Base-by-base conservation (phyloP, 352 stramenopile genomes). In the Globisporangium canariense region DNA sequence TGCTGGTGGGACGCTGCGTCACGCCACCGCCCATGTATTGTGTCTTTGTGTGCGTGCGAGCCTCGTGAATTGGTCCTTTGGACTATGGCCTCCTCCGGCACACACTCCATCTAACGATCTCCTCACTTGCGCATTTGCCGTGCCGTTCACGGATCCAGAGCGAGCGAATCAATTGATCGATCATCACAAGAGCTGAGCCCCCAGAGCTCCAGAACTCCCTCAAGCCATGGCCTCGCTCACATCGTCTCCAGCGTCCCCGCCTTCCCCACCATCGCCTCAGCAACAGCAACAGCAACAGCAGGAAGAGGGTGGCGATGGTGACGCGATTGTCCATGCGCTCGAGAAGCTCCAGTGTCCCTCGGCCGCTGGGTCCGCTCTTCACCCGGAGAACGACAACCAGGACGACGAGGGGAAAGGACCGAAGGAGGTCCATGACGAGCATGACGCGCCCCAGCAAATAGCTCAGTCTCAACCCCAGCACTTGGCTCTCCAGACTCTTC, bases 351-450 rank as follows among this genome's bases (percentile, higher is more conserved):
- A 30, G 9, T 25, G 14, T 2, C 10, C 6, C 54, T n/a, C 34
- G 14, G 9, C 16, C 9, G 14, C 34, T 8, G 20, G 30, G 6
- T 51, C 38, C 2, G 4, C 38, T 22, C 46, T 49, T 14, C 20
- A 18, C 2, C 59, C 47, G 36, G 59, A 58, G 51, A 34, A 64
- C 34, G 47, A 51, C 32, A 66, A 66, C 20, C 51, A 66, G 25
- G 38, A 66, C 8, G 51, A 66, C 5, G 51, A 61, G 2, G 43
- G 60, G 32, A 49, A 57, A 20, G 32, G 3, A 1, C 16, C 18
- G 7, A 28, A 22, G 3, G 18, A 34, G 22, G 14, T 7, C 4
- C 9, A 5, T 2, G 30, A 40, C 30, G 3, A 55, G 57, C n/a
- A 20, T 22, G 22, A 18, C 11, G 45, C 25, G 14, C 2, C 45